Base-by-base conservation (phyloP, 2,329 filamentous ascomycete genomes). In the Epichloe bromicola region DNA sequence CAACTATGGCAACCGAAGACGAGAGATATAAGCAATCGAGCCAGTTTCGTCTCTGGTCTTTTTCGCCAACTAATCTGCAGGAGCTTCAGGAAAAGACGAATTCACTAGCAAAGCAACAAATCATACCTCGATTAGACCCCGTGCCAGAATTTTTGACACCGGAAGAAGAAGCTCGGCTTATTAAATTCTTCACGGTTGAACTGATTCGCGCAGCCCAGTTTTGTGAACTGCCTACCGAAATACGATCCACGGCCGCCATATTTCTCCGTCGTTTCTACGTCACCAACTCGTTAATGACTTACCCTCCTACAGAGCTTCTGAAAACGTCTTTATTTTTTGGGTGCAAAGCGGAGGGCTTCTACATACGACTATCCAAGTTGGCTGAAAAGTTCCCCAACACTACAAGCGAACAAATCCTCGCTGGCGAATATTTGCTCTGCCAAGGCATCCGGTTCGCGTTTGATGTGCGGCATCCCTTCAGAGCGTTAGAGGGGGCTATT, bases 211-310 rank as follows among this genome's bases (percentile, higher is more conserved):
- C 77, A 3, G 76, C 74, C 19, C 69, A 74, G 49, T 78, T 78
- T 58, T 75, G 72, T 58, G 69, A 75, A 36, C 63, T 75, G 41
- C 70, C 72, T 5, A 74, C 73, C 56, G 72, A 75, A 51, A 74
- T 75, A 53, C 71, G 75, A 58, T 61, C 67, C 4, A 95, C 90
- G 6, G 88, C 88, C 3, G 86, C 91, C 54, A 82, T 94, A 62
- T 96, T 94, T 65, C 78, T 98, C 54, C 86, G 88, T 51, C 86
- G 93, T 52, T 97, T 98, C 75, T 98, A 97, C 71, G 78, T 95
- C 38, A 91, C 86, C 62, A 95, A 97, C 69, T 94, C 87, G 40
- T 81, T 90, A 61, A 95, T 97, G 87, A 95, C 90, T 33, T 97
- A 98, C 65, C 87, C 91, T 6, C 91, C 90, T 0, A 86, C 87